Evolutionary conservation across 2,329 filamentous ascomycete species (phyloP).

Genomic region (Epichloe glyceriae): DNA sequence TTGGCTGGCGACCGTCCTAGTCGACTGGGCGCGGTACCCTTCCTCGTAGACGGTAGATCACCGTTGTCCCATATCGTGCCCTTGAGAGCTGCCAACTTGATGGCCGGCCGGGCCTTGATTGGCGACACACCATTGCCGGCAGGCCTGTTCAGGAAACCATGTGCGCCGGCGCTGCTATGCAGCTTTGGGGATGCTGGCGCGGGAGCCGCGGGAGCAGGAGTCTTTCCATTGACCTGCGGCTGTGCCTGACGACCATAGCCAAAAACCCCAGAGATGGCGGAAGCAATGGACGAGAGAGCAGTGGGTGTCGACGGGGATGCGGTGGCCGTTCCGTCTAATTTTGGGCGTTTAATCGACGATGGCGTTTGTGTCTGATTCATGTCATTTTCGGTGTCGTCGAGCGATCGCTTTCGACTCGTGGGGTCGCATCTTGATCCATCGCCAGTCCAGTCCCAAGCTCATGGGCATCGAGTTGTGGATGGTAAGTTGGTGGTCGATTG

Average conservation of each 20-base stretch:
- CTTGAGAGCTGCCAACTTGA: constrained; percentile 23
- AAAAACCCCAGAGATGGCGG: constrained; percentile 18
- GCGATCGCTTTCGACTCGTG: constrained; percentile 7
- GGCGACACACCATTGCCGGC: constrained; percentile 5
- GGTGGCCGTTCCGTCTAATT: constrained; percentile 15
- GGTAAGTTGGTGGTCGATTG: neutral
- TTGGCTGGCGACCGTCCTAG: neutral
- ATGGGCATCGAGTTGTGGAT: neutral
- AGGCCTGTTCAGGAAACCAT: constrained; percentile 1
- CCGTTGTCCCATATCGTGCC: constrained; percentile 27
- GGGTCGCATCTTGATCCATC: constrained; percentile 16
- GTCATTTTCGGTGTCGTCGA: constrained; percentile 12
- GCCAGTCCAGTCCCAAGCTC: neutral
- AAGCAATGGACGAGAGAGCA: constrained; percentile 18
- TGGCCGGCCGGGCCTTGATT: constrained; percentile 14
- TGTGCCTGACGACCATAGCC: constrained; percentile 11
- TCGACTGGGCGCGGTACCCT: constrained; percentile 10
- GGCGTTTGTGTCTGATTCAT: constrained; percentile 13
- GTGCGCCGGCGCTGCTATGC: neutral
- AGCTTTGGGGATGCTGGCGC: neutral
- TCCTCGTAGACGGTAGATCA: constrained; percentile 8
- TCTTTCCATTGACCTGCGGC: constrained; percentile 6
- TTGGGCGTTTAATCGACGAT: constrained; percentile 18
- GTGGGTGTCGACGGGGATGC: constrained; percentile 17
- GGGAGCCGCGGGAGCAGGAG: neutral